Conservation (phyloP, 768 basidiomycete genomes). For the Mycena galericulata region DNA sequence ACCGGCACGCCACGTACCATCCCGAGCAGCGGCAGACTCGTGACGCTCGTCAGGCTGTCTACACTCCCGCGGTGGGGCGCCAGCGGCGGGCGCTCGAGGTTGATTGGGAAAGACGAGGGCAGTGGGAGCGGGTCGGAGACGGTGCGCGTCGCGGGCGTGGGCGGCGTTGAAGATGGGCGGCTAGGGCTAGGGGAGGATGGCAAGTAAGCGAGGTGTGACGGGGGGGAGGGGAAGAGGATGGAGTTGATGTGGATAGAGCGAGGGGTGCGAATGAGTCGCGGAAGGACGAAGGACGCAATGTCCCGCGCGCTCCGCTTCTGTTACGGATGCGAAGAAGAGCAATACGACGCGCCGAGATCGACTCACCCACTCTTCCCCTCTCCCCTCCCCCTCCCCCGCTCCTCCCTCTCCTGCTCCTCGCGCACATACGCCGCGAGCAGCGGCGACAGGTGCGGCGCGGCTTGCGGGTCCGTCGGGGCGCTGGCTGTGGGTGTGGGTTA, state of each 20-base stretch:
- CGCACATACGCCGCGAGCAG: conserved; percentile 13
- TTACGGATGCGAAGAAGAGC: no score
- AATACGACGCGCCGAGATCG: background rate
- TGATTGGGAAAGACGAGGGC: conserved; percentile 32
- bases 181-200: background rate
- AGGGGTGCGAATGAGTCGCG: no score
- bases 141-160: conserved; percentile 21
- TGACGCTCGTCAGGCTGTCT: conserved; percentile 53
- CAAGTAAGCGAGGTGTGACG: background rate
- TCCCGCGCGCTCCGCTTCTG: no score
- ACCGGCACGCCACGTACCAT: conserved; percentile 60
- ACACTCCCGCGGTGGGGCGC: conserved; percentile 30
- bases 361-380: conserved; percentile 7
- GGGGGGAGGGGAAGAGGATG: background rate
- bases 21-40: conserved; percentile 61
- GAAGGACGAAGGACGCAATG: no score
- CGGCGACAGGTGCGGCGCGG: conserved; percentile 23
- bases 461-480: conserved; percentile 32
- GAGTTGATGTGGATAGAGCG: no score
- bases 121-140: conserved; percentile 33
- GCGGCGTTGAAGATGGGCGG: no score
- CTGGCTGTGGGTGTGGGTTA: background rate
- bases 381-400: background rate
- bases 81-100: conserved; percentile 13
- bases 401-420: conserved; percentile 19